These are phyloP conservation scores for Kwoniella newhampshirensis DNA, from an alignment of 768 basidiomycete genomes.

Conservation along the genomic window DNA sequence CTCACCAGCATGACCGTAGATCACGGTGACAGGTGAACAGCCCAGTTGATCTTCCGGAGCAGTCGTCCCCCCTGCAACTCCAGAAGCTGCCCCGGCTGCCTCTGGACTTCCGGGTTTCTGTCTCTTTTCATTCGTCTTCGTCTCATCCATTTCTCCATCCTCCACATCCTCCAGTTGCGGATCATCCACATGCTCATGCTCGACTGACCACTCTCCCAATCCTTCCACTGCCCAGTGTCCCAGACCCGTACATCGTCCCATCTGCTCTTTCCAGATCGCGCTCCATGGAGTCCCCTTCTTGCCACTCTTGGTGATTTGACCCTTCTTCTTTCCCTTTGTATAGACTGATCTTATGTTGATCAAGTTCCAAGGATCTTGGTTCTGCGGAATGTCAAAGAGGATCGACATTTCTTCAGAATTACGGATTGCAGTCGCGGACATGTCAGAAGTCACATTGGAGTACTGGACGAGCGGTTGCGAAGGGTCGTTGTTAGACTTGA, in stretches of 20 bases:
- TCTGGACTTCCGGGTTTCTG: slow-evolving; percentile 27
- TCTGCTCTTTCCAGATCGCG: slow-evolving; percentile 62
- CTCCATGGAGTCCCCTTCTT: slow-evolving; percentile 70
- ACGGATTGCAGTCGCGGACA: slow-evolving; percentile 7
- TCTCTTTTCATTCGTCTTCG: slow-evolving; percentile 27
- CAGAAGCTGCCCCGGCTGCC: slow-evolving; percentile 8
- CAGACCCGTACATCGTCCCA: slow-evolving; percentile 43
- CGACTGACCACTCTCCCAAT: slow-evolving; percentile 57
- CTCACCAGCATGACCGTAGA: slow-evolving; percentile 71
- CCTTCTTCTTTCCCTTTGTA: slow-evolving; percentile 53
- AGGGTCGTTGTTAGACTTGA: slow-evolving; percentile 57
- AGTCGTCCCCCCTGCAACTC: slow-evolving; percentile 2
- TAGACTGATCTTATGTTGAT: slow-evolving; percentile 69
- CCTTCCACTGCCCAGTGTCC: slow-evolving; percentile 53
- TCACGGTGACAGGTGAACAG: slow-evolving; percentile 59
- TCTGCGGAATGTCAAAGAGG: slow-evolving; percentile 70
- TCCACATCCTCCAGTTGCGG: slow-evolving; percentile 56
- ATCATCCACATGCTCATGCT: slow-evolving; percentile 26
- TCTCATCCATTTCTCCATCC: slow-evolving; percentile 31
- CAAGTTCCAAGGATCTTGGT: slow-evolving; percentile 71
- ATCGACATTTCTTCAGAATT: slow-evolving; percentile 61
- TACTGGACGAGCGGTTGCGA: slow-evolving; percentile 68
- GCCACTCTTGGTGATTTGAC: slow-evolving; percentile 54
- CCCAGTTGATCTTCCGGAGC: slow-evolving; percentile 16
- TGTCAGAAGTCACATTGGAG: slow-evolving; percentile 16